Percentiles rank a stretch among this genome's conserved stretches.
These are phyloP conservation scores for Paratinospora sagittata DNA, from an alignment of 164 flowering plant genomes.

Conservation along the genomic window DNA sequence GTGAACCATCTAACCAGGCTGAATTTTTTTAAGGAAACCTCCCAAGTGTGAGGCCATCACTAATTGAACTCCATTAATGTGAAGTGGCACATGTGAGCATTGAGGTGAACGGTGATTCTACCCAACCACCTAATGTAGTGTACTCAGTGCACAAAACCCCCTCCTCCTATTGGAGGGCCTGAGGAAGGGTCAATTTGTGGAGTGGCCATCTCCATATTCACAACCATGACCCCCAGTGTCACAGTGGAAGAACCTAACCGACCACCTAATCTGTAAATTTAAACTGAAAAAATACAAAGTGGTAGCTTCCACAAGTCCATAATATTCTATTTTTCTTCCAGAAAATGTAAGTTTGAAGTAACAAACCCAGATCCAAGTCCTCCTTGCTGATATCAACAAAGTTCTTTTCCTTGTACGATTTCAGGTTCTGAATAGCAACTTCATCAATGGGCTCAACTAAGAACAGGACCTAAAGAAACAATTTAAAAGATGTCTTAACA, in stretches of 20 bases:
- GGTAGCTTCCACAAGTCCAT: neutral
- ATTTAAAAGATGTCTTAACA: neutral
- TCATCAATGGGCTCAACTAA: constrained; percentile 96
- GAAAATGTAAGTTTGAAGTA: neutral
- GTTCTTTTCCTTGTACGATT: constrained; percentile 86
- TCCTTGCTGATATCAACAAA: constrained; percentile 97
- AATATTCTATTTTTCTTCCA: neutral
- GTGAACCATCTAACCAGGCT: too few relatives aligned
- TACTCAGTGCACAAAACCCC: neutral
- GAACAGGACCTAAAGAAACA: constrained; percentile 55
- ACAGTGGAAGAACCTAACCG: neutral
- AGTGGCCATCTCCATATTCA: neutral
- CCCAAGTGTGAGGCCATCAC: neutral
- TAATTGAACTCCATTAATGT: neutral
- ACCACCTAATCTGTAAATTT: neutral
- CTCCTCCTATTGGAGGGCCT: too few relatives aligned
- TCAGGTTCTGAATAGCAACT: constrained; percentile 76
- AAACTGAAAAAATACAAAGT: neutral
- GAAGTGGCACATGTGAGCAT: neutral
- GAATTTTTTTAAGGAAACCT: too few relatives aligned
- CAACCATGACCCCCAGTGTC: neutral
- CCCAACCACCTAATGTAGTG: neutral
- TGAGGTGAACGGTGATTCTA: neutral
- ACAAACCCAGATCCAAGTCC: constrained; percentile 81
- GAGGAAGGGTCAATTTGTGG: too few relatives aligned